phyloP scores from a whole-genome alignment of 2,329 filamentous ascomycete species.

The Scytalidium lignicola region DNA sequence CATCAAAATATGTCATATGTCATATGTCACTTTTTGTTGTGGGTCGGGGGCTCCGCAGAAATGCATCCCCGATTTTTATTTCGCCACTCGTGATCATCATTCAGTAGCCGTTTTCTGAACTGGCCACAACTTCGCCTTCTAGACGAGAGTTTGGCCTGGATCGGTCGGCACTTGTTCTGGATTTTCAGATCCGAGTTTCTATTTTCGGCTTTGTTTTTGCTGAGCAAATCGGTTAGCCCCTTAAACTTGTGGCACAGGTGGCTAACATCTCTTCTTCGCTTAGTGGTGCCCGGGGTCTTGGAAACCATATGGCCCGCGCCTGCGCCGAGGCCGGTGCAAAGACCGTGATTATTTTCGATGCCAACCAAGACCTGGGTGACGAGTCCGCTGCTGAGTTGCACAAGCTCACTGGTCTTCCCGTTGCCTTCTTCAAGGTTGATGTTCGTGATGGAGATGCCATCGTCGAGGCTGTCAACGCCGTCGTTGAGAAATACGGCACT shows the following conservation, averaged over 20 bases:
- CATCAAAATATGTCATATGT: not conserved
- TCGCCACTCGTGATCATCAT: not conserved
- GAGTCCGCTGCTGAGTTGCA: constrained; percentile 64
- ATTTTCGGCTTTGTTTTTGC: not conserved
- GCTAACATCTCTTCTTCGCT: constrained; percentile 21
- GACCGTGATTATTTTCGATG: constrained; percentile 70
- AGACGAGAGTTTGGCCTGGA: not conserved
- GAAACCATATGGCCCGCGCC: constrained; percentile 74
- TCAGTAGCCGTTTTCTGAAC: not conserved
- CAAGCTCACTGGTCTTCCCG: constrained; percentile 66
- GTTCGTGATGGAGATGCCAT: constrained; percentile 68
- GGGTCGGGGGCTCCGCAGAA: not conserved
- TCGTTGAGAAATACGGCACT: constrained; percentile 60
- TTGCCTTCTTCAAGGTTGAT: constrained; percentile 74
- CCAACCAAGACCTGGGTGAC: constrained; percentile 70
- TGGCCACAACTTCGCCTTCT: not conserved
- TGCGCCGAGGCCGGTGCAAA: constrained; percentile 72
- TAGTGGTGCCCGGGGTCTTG: constrained; percentile 70
- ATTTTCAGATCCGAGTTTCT: not conserved
- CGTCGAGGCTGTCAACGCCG: constrained; percentile 61
- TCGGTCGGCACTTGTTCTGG: not conserved
- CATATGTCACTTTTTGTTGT: no score
- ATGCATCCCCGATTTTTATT: not conserved
- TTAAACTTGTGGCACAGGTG: not conserved
- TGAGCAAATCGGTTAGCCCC: not conserved